Base-by-base conservation (phyloP, 208 protist genomes). In the Acanthamoeba triangularis region DNA sequence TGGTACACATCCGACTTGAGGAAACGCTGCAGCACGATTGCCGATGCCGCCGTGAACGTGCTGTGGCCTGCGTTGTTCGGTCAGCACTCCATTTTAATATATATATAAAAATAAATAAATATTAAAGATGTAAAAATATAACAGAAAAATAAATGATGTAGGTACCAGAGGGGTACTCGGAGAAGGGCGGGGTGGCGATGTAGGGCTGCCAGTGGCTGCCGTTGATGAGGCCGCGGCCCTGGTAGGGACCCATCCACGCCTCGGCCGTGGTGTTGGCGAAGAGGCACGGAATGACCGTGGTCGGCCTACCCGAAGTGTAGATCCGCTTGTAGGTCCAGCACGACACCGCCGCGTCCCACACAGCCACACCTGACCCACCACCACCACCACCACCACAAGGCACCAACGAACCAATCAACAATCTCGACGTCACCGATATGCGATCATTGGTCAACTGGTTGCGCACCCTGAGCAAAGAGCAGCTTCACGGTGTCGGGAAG, bases 281-380 rank as follows among this genome's bases (percentile, higher is more conserved):
- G 33, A 69, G 37, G 41, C 54, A 90, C 30, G 41, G 41, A 28
- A 65, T 65, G 33, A 90, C 82, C 13, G 82, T 69, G 37, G 37
- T 63, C 33, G 82, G 44, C 20, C 82, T 52, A 11, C 49, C 82
- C 30, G 49, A 47, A 16, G n/a, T 35, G 37, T 90, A 90, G 37
- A 90, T 25, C 16, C 82, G n/a, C 82, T 90, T 90, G 49, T 47
- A 52, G n/a, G 82, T 25, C 82, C 82, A 90, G 41, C 49, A 37
- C 33, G 82, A 30, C 35, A 90, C 33, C 33, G 49, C 10, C n/a
- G 82, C 35, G 28, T 90, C 82, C 54, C 41, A 65, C 41, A 90
- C 33, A 90, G 82, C 14, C n/a, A 44, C 72, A 13, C 72, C 72
- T 80, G 6, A 30, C 72, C 44, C 44, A 47, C 44, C n/a, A 74